Base-by-base conservation (phyloP, 2,329 filamentous ascomycete genomes). In the Fusarium sp. region DNA sequence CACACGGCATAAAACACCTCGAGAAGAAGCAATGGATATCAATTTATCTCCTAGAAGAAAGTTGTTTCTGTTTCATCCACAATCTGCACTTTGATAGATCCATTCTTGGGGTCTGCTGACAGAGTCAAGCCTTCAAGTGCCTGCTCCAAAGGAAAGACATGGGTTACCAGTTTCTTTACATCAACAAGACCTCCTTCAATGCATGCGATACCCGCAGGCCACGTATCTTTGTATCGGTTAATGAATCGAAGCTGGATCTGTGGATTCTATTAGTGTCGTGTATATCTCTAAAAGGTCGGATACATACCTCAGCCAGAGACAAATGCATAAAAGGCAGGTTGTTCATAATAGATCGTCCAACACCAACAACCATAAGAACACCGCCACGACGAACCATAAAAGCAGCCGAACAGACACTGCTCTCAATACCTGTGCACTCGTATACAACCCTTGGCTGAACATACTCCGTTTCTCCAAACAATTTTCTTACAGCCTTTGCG, bases 201-300 rank as follows among this genome's bases (percentile, higher is more conserved):
- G 49, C 86, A 87, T 9, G 86, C 82, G 34, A 92, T 90, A 0
- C 88, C 90, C 0, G 86, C 84, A 0, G 90, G 90, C 90, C 90
- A 92, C 0, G 90, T 92, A 73, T 92, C 89, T 42, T 85, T 83
- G 75, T 92, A 92, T 10, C 90, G 83, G 77, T 92, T 92, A 75
- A 92, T 92, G 79, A 92, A 92, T 40, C 86, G 87, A 27, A 92
- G 81, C 70, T 91, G 84, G 68, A 92, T 91, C 74, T 76, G 29
- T 10, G 12, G 7, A 11, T 11, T 40, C 22, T 22, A 14, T 71
- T 20, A 71, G 54, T 20, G 20, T 40, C 9, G 10, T 9, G 13
- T 10, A 46, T 22, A 5, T 5, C 4, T 8, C 67, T 2, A 18
- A 7, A 14, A 51, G 34, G 34, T 25, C 7, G n/a, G 25, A 24